Conservation (phyloP, 306 rosid genomes). For the Nissolia schottii region DNA sequence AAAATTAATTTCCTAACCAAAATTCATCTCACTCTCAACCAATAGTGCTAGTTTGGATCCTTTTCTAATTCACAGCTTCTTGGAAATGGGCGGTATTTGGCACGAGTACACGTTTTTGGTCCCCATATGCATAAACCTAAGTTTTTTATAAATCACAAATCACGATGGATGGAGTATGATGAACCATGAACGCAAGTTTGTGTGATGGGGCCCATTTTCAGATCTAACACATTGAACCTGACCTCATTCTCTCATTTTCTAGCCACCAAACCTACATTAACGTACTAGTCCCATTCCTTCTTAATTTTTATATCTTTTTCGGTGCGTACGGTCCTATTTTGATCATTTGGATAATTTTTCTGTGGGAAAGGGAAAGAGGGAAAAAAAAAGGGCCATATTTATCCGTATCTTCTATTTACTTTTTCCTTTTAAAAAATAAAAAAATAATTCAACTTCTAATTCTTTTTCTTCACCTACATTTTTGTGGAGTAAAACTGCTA, state of each 20-base stretch:
- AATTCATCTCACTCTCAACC: too few species aligned
- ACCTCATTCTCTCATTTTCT: conserved; percentile 2
- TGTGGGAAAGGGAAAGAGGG: background rate
- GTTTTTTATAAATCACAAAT: background rate
- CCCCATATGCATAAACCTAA: background rate
- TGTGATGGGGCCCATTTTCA: background rate
- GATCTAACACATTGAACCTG: conserved; percentile 30
- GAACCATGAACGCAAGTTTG: background rate
- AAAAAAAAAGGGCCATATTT: background rate
- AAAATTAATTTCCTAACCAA: too few species aligned
- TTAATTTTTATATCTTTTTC: background rate
- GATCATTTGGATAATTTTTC: background rate
- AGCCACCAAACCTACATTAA: conserved; percentile 27
- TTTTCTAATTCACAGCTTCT: background rate
- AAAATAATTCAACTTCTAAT: background rate
- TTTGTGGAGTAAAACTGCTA: too few species aligned
- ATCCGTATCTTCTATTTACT: background rate
- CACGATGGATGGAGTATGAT: background rate
- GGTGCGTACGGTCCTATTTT: background rate
- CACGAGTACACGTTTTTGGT: conserved; percentile 15
- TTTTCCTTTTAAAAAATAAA: background rate
- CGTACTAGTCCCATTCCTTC: background rate
- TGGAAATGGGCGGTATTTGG: background rate
- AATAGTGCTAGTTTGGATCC: background rate
- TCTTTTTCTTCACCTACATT: background rate